Conservation (phyloP, 176 grass and related monocot species). For the Saccharum spontaneum region DNA sequence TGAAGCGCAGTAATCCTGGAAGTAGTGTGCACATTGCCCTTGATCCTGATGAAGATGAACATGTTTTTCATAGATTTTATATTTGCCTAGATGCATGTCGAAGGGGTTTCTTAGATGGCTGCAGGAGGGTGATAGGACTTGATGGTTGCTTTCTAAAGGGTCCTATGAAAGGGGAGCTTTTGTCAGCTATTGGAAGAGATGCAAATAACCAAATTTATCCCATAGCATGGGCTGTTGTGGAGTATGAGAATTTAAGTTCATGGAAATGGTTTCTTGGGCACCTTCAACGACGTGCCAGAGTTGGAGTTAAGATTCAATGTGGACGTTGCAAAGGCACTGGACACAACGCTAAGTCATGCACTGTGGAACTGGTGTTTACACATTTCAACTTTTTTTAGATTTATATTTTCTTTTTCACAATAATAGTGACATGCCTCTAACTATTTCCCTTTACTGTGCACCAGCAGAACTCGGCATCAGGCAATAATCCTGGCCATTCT, state of each 20-base stretch:
- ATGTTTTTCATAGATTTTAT: neutral
- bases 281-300: neutral
- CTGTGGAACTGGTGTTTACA: too few relatives aligned
- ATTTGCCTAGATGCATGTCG: neutral
- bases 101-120: neutral
- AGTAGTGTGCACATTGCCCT: neutral
- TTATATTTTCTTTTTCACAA: too few relatives aligned
- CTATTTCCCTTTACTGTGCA: too few relatives aligned
- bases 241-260: neutral
- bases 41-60: neutral
- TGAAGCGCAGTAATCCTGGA: neutral
- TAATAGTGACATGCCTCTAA: too few relatives aligned
- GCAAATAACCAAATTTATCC: neutral
- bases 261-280: conserved; percentile 9
- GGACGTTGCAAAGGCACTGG: too few relatives aligned
- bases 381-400: too few relatives aligned
- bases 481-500: too few relatives aligned
- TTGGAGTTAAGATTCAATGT: too few relatives aligned
- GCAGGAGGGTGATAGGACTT: neutral
- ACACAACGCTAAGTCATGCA: too few relatives aligned
- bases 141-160: too few relatives aligned
- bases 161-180: neutral
- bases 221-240: conserved; percentile 1
- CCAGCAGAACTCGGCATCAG: too few relatives aligned
- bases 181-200: neutral